A percentile compares a stretch with the other conserved stretches of the same genome.
phyloP scores from a whole-genome alignment of 352 stramenopile genomes.

The Thalassiosira livingstoniorum region DNA sequence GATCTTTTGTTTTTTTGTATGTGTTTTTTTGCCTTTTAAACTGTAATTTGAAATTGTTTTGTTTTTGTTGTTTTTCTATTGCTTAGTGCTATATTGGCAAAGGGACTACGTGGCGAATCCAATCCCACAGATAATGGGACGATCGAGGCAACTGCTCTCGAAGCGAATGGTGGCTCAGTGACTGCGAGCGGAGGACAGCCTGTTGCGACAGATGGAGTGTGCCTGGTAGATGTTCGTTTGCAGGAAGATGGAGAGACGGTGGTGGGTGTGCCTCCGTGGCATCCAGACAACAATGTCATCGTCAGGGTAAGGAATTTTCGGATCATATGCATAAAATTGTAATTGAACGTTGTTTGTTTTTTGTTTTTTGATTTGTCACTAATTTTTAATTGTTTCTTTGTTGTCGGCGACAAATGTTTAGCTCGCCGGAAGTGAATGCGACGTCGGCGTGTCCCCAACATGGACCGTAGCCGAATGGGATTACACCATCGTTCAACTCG shows the following conservation, averaged over 20 bases:
- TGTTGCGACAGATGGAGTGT: not conserved
- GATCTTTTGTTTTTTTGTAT: not conserved
- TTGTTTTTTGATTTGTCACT: too few species aligned
- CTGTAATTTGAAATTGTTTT: not conserved
- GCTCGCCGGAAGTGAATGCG: not conserved
- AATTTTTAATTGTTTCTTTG: too few species aligned
- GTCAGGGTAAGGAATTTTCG: not conserved
- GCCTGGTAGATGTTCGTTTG: not conserved
- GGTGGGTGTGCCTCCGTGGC: not conserved
- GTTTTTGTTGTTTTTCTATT: not conserved
- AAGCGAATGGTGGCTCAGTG: not conserved
- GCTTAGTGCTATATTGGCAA: not conserved
- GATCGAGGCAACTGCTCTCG: not conserved
- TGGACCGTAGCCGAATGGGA: slow-evolving; percentile 7
- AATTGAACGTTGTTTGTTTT: too few species aligned
- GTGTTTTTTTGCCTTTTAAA: not conserved
- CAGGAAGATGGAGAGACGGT: not conserved
- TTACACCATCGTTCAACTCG: slow-evolving; percentile 11
- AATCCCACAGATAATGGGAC: not conserved
- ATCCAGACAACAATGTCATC: slow-evolving; percentile 8
- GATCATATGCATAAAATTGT: not conserved
- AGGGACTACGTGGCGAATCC: not conserved
- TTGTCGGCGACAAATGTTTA: too few species aligned
- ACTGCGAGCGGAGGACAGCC: not conserved
- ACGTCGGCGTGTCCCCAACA: slow-evolving; percentile 1